Evolutionary conservation across 345 rosid genomes (phyloP).

Genomic region (Dipteronia sinensis): DNA sequence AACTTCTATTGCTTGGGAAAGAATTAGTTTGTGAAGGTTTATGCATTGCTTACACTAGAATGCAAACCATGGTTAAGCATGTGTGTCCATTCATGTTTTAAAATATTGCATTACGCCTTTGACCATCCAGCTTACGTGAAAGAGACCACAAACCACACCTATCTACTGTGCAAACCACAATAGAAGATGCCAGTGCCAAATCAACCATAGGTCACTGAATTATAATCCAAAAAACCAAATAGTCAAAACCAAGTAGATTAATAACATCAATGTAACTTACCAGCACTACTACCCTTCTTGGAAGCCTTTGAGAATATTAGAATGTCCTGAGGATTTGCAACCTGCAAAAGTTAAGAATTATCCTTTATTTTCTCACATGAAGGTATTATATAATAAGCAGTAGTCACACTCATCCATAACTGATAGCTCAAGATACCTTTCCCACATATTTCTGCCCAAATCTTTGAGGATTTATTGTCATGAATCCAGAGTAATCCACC

Average conservation of each 20-base stretch:
- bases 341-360: slow-evolving; percentile 44
- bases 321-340: slow-evolving; percentile 98
- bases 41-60: not conserved
- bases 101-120: not conserved
- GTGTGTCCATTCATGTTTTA: not conserved
- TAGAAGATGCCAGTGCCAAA: not conserved
- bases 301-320: slow-evolving; percentile 93
- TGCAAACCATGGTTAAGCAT: too few relatives aligned
- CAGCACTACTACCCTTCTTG: slow-evolving; percentile 58
- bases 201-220: not conserved
- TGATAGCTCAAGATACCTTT: slow-evolving; percentile 57
- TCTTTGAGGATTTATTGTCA: slow-evolving; percentile 98
- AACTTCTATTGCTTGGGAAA: not conserved
- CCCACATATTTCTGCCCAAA: slow-evolving; percentile 99
- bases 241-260: slow-evolving; percentile 7
- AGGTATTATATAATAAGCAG: slow-evolving; percentile 10
- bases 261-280: slow-evolving; percentile 32
- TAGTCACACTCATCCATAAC: slow-evolving; percentile 11
- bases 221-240: not conserved
- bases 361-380: slow-evolving; percentile 12
- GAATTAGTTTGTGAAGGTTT: not conserved
- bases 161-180: not conserved
- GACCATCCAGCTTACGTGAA: not conserved
- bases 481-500: slow-evolving; percentile 98
- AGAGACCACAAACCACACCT: not conserved